Evolutionary conservation across 106 monocot genomes (phyloP), one percentile per base, ranked within the genome.

Genomic region (Agapanthus africanus): DNA sequence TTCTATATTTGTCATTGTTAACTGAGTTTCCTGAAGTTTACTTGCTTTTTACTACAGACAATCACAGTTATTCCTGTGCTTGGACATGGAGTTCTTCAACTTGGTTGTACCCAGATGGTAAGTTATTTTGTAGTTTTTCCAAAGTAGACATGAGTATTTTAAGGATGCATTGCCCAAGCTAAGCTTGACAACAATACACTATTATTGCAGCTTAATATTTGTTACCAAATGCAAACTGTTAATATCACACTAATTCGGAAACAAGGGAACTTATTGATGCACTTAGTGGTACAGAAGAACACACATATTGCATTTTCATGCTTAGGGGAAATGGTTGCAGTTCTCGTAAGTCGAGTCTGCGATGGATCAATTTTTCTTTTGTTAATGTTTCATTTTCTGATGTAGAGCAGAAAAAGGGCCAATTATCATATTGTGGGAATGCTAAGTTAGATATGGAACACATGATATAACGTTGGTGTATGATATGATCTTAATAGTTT

Each of bases 71-170:
- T 93, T 71, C 93, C 93, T 34, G 76, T 93, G 66, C 77, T 88
- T 79, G 88, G 85, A 63, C 65, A 71, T 76, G 93, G 93, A 60
- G 93, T 86, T 27, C 49, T 88, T 59, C 93, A 93, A 72, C 79
- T 93, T 75, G 93, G 93, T 72, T 88, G 83, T 42, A 77, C 72
- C 10, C 81, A 84, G 70, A 75, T 62, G 88, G 93, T 93, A 88
- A 66, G 71, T 35, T 26, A 33, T 49, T 31, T 6, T 65, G 25
- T 31, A 4, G 13, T 37, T 28, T 36, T 37, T 59, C 60, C 5
- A 19, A 35, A 35, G 33, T 27, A 61, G 19, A n/a, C n/a, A 61
- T 14, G 11, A 8, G 4, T 61, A 61, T 18, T 61, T 56, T 61
- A 61, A 35, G 34, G 19, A 19, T 23, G 60, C n/a, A n/a, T 59